A percentile compares a stretch with the other conserved stretches of the same genome.
Evolutionary conservation across 2,329 filamentous ascomycete genomes (phyloP).

Genomic region (Phymatotrichopsis omnivora): DNA sequence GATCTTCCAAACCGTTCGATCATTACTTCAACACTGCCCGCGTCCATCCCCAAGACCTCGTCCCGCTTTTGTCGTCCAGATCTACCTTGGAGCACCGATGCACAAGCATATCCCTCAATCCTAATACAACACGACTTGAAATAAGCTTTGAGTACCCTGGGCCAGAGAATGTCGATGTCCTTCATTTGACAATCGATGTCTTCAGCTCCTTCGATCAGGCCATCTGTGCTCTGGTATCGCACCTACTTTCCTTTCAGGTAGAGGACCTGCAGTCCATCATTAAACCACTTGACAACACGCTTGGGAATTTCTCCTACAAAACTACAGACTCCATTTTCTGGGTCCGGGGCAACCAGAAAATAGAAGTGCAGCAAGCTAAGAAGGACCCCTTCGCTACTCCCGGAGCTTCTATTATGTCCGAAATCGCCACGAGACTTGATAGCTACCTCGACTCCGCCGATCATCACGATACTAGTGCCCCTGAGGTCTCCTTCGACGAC

Average conservation of each 20-base stretch:
- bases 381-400: neutral
- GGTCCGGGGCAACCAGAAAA: conserved; percentile 1
- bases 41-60: neutral
- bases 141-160: neutral
- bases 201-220: neutral
- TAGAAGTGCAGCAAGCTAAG: neutral
- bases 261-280: neutral
- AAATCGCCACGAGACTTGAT: neutral
- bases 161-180: neutral
- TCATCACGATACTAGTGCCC: neutral
- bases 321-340: conserved; percentile 1
- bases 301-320: neutral
- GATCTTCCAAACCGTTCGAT: neutral
- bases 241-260: neutral
- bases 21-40: neutral
- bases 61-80: neutral
- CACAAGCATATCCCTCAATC: neutral
- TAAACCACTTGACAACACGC: neutral
- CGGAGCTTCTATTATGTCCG: too few relatives aligned
- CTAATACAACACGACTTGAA: neutral
- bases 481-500: neutral
- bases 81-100: neutral
- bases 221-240: neutral
- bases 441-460: neutral
- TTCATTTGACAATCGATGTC: neutral